Conservation (phyloP, 2,329 filamentous ascomycete species). For the Cladosporium phlei region DNA sequence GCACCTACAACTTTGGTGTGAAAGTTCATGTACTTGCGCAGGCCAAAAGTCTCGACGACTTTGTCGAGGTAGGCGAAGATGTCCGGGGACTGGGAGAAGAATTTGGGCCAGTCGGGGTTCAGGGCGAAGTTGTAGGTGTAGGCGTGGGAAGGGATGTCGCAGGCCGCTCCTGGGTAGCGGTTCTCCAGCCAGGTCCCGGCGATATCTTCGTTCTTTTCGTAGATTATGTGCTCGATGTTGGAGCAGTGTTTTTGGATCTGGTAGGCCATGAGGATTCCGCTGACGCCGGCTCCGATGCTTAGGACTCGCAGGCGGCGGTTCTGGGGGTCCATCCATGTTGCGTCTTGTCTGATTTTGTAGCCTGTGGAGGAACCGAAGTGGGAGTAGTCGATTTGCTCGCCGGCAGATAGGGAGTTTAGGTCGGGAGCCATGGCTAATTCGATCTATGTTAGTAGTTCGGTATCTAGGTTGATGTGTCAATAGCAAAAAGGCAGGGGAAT, state of each 20-base stretch:
- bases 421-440: slow-evolving; percentile 42
- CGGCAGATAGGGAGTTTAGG: slow-evolving; percentile 34
- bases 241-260: slow-evolving; percentile 42
- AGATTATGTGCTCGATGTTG: slow-evolving; percentile 46
- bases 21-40: slow-evolving; percentile 51
- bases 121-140: slow-evolving; percentile 44
- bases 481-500: no score
- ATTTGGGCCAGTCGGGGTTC: slow-evolving; percentile 45
- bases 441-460: no score
- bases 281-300: slow-evolving; percentile 46
- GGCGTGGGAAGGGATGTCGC: slow-evolving; percentile 44
- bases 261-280: slow-evolving; percentile 45
- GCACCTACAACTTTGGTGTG: slow-evolving; percentile 44
- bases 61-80: slow-evolving; percentile 48
- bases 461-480: no score
- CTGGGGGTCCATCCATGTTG: slow-evolving; percentile 37
- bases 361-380: slow-evolving; percentile 40
- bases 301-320: slow-evolving; percentile 44
- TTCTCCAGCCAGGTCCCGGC: slow-evolving; percentile 46
- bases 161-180: slow-evolving; percentile 36
- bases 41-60: slow-evolving; percentile 45
- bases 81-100: slow-evolving; percentile 44
- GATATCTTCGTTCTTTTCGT: slow-evolving; percentile 45
- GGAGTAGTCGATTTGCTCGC: slow-evolving; percentile 39
- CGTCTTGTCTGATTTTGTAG: slow-evolving; percentile 36